A percentile compares a stretch with the other conserved stretches of the same genome.
phyloP scores from a whole-genome alignment of 2,329 filamentous ascomycete genomes.

The Cadophora luteo-olivacea region DNA sequence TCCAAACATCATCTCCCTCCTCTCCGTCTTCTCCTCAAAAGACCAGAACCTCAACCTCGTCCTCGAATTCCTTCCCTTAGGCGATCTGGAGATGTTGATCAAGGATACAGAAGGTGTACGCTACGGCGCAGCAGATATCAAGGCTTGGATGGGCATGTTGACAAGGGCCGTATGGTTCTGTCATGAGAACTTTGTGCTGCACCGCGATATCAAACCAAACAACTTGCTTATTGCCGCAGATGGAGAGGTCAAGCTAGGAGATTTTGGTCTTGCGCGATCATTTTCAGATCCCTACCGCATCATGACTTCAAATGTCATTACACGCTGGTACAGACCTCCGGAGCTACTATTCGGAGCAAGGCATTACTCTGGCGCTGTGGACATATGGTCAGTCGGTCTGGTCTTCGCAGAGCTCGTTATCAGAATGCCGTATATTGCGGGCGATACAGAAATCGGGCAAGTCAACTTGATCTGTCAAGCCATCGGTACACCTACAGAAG shows the following conservation, averaged over 20 bases:
- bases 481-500: conserved; percentile 89
- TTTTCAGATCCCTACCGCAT: conserved; percentile 87
- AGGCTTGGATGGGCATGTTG: conserved; percentile 99
- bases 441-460: conserved; percentile 86
- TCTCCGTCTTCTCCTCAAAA: conserved; percentile 93
- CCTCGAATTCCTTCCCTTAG: conserved; percentile 90
- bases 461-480: conserved; percentile 82
- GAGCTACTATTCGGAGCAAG: conserved; percentile 91
- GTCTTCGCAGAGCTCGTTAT: conserved; percentile 92
- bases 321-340: conserved; percentile 93
- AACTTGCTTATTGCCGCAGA: conserved; percentile 94
- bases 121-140: conserved; percentile 90
- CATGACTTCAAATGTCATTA: conserved; percentile 97
- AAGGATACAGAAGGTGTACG: conserved; percentile 79
- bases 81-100: conserved; percentile 93
- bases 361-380: conserved; percentile 89
- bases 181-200: conserved; percentile 90
- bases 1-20: conserved; percentile 92
- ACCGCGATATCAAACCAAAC: conserved; percentile 99
- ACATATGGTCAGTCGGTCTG: conserved; percentile 91
- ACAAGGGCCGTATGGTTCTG: conserved; percentile 93
- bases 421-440: conserved; percentile 82
- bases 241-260: conserved; percentile 92
- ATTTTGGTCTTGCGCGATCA: conserved; percentile 91
- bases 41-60: conserved; percentile 97